A percentile compares a stretch with the other conserved stretches of the same genome.
phyloP scores from a whole-genome alignment of 257 asterid species.

The Mentha longifolia region DNA sequence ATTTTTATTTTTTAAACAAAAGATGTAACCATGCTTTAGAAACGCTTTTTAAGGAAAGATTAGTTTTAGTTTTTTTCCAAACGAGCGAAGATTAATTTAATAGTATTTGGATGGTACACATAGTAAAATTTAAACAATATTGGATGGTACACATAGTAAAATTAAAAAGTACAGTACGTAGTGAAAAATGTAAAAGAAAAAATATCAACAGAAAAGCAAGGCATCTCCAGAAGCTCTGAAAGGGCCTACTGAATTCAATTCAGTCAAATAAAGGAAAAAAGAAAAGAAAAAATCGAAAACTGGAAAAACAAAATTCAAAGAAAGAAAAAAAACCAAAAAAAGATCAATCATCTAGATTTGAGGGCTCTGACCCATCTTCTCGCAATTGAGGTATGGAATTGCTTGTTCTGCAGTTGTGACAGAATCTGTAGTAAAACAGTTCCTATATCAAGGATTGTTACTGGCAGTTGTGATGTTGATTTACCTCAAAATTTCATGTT shows the following conservation, averaged over 20 bases:
- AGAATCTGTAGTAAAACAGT: neutral
- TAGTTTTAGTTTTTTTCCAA: too few relatives aligned
- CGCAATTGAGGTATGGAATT: slow-evolving; percentile 31
- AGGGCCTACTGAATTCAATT: neutral
- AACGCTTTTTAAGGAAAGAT: too few relatives aligned
- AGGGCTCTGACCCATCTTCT: slow-evolving; percentile 12
- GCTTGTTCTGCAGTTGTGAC: slow-evolving; percentile 9
- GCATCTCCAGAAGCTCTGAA: slow-evolving; percentile 24
- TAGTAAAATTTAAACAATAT: too few relatives aligned
- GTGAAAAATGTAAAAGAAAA: neutral
- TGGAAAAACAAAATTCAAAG: neutral
- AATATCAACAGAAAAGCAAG: neutral
- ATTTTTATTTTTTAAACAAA: too few relatives aligned
- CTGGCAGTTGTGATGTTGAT: neutral
- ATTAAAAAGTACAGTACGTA: too few relatives aligned
- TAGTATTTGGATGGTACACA: too few relatives aligned
- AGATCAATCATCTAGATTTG: slow-evolving; percentile 15
- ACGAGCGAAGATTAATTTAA: too few relatives aligned
- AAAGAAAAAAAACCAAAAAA: neutral
- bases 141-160: too few relatives aligned
- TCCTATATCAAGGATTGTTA: neutral
- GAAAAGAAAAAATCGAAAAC: neutral
- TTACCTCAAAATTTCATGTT: neutral
- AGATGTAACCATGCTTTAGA: too few relatives aligned
- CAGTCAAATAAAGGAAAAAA: slow-evolving; percentile 15